Conservation (phyloP, 148 eudicot genomes). For the Rhododendron vialii region DNA sequence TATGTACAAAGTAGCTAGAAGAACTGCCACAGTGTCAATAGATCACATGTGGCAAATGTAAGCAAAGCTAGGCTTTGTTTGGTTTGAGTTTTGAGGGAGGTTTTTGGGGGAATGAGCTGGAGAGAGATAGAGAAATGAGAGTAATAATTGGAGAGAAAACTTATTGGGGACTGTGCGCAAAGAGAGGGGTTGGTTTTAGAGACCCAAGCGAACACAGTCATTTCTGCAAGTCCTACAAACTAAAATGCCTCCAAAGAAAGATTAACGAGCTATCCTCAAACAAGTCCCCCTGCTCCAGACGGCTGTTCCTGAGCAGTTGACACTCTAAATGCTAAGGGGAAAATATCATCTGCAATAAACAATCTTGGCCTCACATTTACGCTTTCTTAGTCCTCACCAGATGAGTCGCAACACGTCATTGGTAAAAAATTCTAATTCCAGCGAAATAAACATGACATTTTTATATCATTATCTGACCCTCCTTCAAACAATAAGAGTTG, state of each 20-base stretch:
- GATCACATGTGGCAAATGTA: background rate
- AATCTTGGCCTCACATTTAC: background rate
- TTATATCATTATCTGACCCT: background rate
- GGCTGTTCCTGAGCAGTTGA: background rate
- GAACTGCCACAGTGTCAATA: background rate
- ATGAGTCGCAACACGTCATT: background rate
- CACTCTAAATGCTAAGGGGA: background rate
- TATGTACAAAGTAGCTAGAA: background rate
- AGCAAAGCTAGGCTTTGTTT: background rate
- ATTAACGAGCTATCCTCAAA: background rate
- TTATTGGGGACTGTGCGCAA: background rate
- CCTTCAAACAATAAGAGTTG: constrained; percentile 1
- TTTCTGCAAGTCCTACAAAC: background rate
- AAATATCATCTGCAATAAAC: background rate
- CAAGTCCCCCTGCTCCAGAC: background rate
- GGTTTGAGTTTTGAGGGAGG: background rate
- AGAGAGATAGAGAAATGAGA: background rate
- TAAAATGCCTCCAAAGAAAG: background rate
- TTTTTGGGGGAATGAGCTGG: background rate
- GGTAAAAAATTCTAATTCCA: background rate
- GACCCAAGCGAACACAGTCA: background rate
- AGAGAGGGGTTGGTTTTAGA: background rate
- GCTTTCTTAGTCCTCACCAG: background rate
- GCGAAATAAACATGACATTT: background rate
- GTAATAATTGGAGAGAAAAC: background rate